Evolutionary conservation across 768 basidiomycete species (phyloP).

Genomic region (Hysterangium stoloniferum): DNA sequence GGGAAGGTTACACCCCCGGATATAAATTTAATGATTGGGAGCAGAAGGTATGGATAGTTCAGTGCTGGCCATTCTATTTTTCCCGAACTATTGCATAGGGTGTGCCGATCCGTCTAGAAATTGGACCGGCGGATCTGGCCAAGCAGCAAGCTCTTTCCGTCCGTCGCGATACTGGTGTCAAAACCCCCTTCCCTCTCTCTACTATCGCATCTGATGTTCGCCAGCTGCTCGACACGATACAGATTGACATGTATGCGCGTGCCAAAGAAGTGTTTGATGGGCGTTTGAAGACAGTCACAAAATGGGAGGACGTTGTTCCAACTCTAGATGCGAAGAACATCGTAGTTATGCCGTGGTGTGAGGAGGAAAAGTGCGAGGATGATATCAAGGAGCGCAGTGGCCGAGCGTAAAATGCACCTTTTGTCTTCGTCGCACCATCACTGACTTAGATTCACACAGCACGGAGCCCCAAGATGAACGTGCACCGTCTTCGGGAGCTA

Average conservation of each 20-base stretch:
- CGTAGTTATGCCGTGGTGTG: slow-evolving; percentile 93
- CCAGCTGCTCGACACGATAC: slow-evolving; percentile 74
- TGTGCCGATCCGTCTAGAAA: slow-evolving; percentile 93
- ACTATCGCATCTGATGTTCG: slow-evolving; percentile 45
- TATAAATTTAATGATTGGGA: slow-evolving; percentile 99
- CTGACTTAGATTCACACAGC: slow-evolving; percentile 29
- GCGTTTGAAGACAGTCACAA: slow-evolving; percentile 61
- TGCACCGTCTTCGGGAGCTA: slow-evolving; percentile 95
- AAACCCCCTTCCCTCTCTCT: slow-evolving; percentile 44
- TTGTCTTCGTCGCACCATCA: slow-evolving; percentile 4
- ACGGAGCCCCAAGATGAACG: slow-evolving; percentile 88
- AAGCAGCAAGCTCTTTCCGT: slow-evolving; percentile 77
- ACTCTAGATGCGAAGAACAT: slow-evolving; percentile 83
- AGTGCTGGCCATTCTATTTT: background rate
- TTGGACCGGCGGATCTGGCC: slow-evolving; percentile 87
- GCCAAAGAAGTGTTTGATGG: slow-evolving; percentile 70
- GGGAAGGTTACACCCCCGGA: slow-evolving; percentile 96
- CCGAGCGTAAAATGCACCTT: slow-evolving; percentile 52
- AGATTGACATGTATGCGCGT: slow-evolving; percentile 75
- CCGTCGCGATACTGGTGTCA: slow-evolving; percentile 71
- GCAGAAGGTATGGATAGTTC: slow-evolving; percentile 59
- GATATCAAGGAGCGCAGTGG: slow-evolving; percentile 95
- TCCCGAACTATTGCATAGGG: slow-evolving; percentile 45
- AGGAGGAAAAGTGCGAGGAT: slow-evolving; percentile 87
- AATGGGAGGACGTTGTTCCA: slow-evolving; percentile 93